Evolutionary conservation across 495 filamentous ascomycete species (phyloP), one percentile per base, ranked within the genome.

Genomic region (Aspergillus coremiiformis): DNA sequence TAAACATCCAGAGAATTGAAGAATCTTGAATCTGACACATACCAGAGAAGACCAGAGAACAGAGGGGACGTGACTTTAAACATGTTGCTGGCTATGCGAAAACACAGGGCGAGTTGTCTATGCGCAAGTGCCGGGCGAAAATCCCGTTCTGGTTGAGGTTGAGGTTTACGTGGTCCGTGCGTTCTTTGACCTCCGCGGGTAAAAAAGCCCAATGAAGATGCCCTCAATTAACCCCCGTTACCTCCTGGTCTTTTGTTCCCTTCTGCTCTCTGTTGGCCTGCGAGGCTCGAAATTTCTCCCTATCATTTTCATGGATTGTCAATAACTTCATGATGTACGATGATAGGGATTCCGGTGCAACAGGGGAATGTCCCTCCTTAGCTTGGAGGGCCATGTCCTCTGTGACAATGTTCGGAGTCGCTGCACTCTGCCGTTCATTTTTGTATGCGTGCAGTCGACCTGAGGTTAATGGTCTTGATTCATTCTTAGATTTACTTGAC

Each of bases 31-130:
- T 24, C 15, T 24, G 23, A 9, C 7, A 65, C 71, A 26, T 79
- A 94, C 89, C 89, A 94, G 62, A 94, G 78, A 57, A 93, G 83
- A 72, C 92, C 92, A 42, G 87, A 82, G 14, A 79, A 84, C 22
- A 95, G 73, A 39, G 88, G 68, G 23, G 81, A 84, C 23, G 90
- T 87, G 49, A 84, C 74, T 73, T 84, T 85, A 71, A 96, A 94
- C 72, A 75, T 75, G 19, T 24, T 55, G 14, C 10, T n/a, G n/a
- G n/a, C n/a, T n/a, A n/a, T n/a, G n/a, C n/a, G n/a, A n/a, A n/a
- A n/a, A n/a, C n/a, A n/a, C n/a, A n/a, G n/a, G n/a, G n/a, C n/a
- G n/a, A n/a, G n/a, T n/a, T n/a, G n/a, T n/a, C n/a, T n/a, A n/a
- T n/a, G n/a, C n/a, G n/a, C n/a, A n/a, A n/a, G n/a, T n/a, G 32